A percentile compares a stretch with the other conserved stretches of the same genome.
phyloP scores from a whole-genome alignment of 73 alveolate genomes.

The Tetrahymena malaccensis region DNA sequence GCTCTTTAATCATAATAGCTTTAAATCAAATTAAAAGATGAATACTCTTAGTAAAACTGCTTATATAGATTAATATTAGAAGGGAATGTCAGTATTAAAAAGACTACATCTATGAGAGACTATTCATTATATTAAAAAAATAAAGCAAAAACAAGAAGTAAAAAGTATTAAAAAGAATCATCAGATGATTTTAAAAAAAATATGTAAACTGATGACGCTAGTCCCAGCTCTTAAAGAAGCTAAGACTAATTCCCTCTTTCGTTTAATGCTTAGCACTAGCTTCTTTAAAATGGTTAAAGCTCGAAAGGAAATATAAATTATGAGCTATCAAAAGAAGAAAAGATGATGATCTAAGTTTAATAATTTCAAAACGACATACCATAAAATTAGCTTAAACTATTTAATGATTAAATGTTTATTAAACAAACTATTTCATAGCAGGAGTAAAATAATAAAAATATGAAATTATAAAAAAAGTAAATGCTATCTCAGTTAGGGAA shows the following conservation, averaged over 20 bases:
- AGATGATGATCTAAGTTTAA: neutral
- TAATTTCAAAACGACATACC: neutral
- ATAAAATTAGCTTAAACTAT: neutral
- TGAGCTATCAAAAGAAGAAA: neutral
- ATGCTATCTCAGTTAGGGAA: neutral
- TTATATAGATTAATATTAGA: neutral
- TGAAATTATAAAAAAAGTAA: neutral
- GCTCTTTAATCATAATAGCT: neutral
- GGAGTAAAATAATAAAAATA: neutral
- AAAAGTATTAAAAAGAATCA: neutral
- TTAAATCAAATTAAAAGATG: neutral
- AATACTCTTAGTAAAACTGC: neutral
- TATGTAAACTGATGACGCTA: neutral
- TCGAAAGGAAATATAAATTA: neutral
- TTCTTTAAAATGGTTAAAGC: neutral
- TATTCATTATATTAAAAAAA: neutral
- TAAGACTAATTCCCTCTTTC: neutral
- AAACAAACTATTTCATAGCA: neutral
- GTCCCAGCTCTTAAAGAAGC: neutral
- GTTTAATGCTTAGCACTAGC: neutral
- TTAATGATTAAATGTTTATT: neutral
- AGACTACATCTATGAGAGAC: neutral
- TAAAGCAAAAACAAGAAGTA: neutral
- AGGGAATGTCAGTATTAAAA: neutral
- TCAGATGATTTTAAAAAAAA: neutral